phyloP scores from a whole-genome alignment of 2,329 filamentous ascomycete species.

The Chrysoporthe austroafricana region DNA sequence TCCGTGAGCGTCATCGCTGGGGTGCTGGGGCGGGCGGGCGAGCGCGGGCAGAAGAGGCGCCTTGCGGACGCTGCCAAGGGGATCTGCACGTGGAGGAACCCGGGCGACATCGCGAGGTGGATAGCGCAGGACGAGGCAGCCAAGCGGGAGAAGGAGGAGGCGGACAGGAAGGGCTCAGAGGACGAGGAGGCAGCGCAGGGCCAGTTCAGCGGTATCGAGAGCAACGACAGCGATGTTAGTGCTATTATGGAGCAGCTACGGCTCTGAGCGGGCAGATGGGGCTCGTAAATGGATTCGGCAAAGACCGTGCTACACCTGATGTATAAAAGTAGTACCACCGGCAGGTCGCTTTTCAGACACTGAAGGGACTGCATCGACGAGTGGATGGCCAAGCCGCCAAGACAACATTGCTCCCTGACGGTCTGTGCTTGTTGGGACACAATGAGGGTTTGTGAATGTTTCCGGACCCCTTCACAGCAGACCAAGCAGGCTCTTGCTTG shows the following conservation, averaged over 20 bases:
- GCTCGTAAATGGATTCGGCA: neutral
- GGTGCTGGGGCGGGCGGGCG: conserved; percentile 81
- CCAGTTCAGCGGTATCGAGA: neutral
- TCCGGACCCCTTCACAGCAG: no score
- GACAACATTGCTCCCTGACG: no score
- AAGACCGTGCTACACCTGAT: no score
- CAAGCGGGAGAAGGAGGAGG: neutral
- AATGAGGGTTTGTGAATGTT: no score
- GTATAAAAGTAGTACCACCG: neutral
- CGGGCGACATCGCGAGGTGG: conserved; percentile 41
- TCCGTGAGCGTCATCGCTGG: conserved; percentile 81
- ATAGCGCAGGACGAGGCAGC: neutral
- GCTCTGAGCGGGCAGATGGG: neutral
- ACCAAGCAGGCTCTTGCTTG: no score
- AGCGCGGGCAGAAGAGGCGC: conserved; percentile 73
- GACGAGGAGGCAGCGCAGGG: neutral
- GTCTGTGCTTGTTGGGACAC: no score
- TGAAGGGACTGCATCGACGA: no score
- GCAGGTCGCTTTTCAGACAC: no score
- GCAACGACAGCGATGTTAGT: neutral
- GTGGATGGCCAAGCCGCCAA: no score
- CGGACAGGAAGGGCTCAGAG: neutral
- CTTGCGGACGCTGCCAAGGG: conserved; percentile 65
- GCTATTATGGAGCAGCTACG: conserved; percentile 10
- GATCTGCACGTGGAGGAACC: conserved; percentile 63